Evolutionary conservation across 768 basidiomycete genomes (phyloP).

Genomic region (Amanita jacksonii): DNA sequence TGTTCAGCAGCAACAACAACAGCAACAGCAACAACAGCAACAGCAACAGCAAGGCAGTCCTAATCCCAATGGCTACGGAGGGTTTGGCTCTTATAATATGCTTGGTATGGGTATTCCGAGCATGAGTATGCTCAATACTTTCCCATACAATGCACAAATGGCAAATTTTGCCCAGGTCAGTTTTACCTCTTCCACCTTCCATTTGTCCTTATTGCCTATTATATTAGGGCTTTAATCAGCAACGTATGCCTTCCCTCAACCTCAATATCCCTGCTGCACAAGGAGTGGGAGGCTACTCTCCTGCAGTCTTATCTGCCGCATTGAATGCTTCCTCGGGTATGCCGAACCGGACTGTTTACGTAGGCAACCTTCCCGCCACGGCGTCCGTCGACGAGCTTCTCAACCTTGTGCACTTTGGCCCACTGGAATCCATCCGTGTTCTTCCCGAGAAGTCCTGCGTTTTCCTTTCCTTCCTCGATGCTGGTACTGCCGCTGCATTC

Average conservation of each 20-base stretch:
- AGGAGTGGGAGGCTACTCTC: conserved; percentile 55
- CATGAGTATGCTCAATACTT: conserved; percentile 63
- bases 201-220: conserved; percentile 12
- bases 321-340: conserved; percentile 56
- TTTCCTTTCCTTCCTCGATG: conserved; percentile 96
- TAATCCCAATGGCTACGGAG: conserved; percentile 44
- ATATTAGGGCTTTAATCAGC: conserved; percentile 38
- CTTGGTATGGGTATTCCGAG: conserved; percentile 72
- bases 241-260: conserved; percentile 57
- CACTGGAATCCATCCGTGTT: conserved; percentile 89
- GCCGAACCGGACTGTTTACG: conserved; percentile 88
- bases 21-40: conserved; percentile 34
- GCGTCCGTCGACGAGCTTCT: conserved; percentile 97
- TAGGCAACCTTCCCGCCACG: conserved; percentile 91
- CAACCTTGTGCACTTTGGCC: conserved; percentile 96
- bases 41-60: conserved; percentile 34
- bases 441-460: conserved; percentile 96
- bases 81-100: conserved; percentile 67
- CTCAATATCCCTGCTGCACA: conserved; percentile 63
- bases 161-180: conserved; percentile 58
- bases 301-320: conserved; percentile 62
- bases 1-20: conserved; percentile 33
- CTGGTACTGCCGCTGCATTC: conserved; percentile 88
- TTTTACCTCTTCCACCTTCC: conserved; percentile 7
- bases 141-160: conserved; percentile 66